These are phyloP conservation scores for Thelonectria olida DNA, from an alignment of 2,329 filamentous ascomycete species.

Conservation along the genomic window DNA sequence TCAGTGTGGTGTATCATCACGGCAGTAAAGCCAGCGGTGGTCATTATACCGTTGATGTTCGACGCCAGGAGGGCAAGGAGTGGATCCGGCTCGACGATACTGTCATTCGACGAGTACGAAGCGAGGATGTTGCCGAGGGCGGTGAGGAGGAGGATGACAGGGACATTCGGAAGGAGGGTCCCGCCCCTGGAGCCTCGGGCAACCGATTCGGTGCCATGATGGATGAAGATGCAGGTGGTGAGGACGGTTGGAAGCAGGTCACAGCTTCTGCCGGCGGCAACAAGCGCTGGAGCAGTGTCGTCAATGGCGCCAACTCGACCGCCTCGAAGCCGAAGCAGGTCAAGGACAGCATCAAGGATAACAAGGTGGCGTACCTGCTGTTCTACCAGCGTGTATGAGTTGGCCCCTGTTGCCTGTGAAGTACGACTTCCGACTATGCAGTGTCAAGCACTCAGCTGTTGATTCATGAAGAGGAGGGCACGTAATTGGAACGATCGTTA, in stretches of 20 bases:
- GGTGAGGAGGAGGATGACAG: constrained; percentile 81
- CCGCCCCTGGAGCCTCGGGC: constrained; percentile 52
- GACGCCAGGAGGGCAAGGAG: constrained; percentile 91
- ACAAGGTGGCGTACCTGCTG: constrained; percentile 95
- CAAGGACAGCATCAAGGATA: constrained; percentile 80
- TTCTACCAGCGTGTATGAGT: constrained; percentile 86
- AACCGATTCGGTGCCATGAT: constrained; percentile 81
- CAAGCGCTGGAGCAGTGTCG: constrained; percentile 75
- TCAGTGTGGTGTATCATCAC: constrained; percentile 94
- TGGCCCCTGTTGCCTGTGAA: neutral
- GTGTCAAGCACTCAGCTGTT: constrained; percentile 6
- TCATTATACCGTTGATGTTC: constrained; percentile 97
- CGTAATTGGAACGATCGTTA: constrained; percentile 34
- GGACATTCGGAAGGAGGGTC: constrained; percentile 51
- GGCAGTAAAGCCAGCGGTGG: constrained; percentile 96
- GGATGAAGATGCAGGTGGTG: constrained; percentile 73
- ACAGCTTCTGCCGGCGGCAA: constrained; percentile 66
- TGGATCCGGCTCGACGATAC: constrained; percentile 98
- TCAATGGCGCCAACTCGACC: constrained; percentile 69
- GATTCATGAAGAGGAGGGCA: constrained; percentile 30
- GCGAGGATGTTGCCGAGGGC: constrained; percentile 88
- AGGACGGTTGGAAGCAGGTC: constrained; percentile 87
- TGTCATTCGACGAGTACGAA: constrained; percentile 82
- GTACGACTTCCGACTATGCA: neutral
- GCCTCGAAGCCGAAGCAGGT: constrained; percentile 65